Evolutionary conservation across 2,329 filamentous ascomycete genomes (phyloP).

Genomic region (Claviceps quebecensis): DNA sequence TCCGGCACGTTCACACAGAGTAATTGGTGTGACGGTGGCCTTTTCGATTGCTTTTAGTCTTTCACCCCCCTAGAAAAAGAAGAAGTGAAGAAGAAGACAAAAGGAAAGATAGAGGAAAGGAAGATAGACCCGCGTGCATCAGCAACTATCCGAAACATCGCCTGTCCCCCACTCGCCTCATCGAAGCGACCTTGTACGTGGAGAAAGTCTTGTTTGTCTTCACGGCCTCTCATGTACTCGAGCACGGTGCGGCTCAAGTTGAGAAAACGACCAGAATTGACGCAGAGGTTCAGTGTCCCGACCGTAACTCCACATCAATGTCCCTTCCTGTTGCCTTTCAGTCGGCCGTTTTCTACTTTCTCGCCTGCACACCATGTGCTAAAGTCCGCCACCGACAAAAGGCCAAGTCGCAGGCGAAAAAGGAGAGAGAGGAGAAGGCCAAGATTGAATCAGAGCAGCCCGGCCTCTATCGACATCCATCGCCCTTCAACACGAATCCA

Average conservation of each 20-base stretch:
- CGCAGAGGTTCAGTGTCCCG: background rate
- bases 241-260: constrained; percentile 3
- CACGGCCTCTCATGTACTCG: constrained; percentile 8
- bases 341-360: constrained; percentile 64
- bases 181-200: background rate
- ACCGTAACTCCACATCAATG: constrained; percentile 17
- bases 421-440: constrained; percentile 51
- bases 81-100: background rate
- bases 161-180: background rate
- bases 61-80: background rate
- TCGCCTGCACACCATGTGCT: constrained; percentile 67
- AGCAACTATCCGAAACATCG: background rate
- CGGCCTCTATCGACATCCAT: constrained; percentile 61
- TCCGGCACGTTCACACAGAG: background rate
- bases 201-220: background rate
- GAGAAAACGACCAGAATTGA: constrained; percentile 4
- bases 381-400: constrained; percentile 56
- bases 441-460: constrained; percentile 56
- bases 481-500: constrained; percentile 73
- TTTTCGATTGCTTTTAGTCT: background rate
- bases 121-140: background rate
- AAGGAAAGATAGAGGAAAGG: background rate
- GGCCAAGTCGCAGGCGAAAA: constrained; percentile 55
- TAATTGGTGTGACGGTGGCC: background rate
- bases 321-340: constrained; percentile 48